Evolutionary conservation across 352 stramenopile genomes (phyloP), one percentile per base, ranked within the genome.

Genomic region (Phytophthora quininea): DNA sequence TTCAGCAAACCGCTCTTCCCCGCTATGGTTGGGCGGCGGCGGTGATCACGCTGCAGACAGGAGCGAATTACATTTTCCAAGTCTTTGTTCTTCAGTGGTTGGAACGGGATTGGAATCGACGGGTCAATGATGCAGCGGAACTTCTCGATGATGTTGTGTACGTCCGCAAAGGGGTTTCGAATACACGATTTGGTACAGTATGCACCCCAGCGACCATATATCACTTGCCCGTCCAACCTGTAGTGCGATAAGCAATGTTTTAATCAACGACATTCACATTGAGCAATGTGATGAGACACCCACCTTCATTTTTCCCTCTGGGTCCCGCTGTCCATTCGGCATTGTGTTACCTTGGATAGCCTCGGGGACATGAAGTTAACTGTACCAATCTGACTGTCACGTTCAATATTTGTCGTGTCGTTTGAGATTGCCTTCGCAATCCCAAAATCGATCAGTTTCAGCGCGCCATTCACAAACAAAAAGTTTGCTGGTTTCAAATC

Each of bases 371-470:
- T 99, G 69, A 97, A 99, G 75, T 98, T 98, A 12, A 99, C 82
- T 1, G 97, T 99, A 30, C 97, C 97, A 67, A 98, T 95, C 58
- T 98, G 93, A 60, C 82, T 98, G 64, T 99, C 96, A 45, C 95
- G 82, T 64, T 98, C 94, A 58, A 99, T 98, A 74, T 98, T 99
- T 1, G 95, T 98, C 51, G 96, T 99, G 64, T 99, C 96, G 62
- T 98, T 97, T 32, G 84, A 97, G 67, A 99, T 99, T n/a, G 95
- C 92, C 61, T 98, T 98, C 6, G 97, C 97, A 59, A 99, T 99
- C 35, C 97, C 97, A 71, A 99, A 99, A 73, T 99, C 97, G 59
- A 99, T 99, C 0, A 99, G 80, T 69, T 99, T 99, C 19, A 99
- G 82, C 1, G 85, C 83, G 19, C 97, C 97, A 48, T 97, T 95